Evolutionary conservation across 495 filamentous ascomycete genomes (phyloP), one percentile per base, ranked within the genome.

Genomic region (Elasticomyces elasticus): DNA sequence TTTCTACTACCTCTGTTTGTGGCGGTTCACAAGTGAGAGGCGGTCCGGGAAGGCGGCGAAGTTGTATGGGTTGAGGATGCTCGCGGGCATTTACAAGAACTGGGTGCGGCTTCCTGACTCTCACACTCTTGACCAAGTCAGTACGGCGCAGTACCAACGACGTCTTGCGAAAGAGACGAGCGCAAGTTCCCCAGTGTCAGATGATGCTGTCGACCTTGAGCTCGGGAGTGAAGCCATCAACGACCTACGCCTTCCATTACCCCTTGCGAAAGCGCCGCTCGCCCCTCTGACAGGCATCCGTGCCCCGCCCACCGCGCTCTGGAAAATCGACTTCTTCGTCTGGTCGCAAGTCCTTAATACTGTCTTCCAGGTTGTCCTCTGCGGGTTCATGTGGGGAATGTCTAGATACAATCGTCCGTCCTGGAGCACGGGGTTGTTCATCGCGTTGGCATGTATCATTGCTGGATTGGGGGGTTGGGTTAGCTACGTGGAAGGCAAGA

Each of bases 241-340:
- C 11, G 73, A 73, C 30, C 61, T 67, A 2, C 67, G 69, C 26
- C 59, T 86, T 12, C 80, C 84, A 0, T 71, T 77, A 41, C 83
- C 84, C 2, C 55, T 73, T 25, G 64, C 62, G 15, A 80, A 74
- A 49, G 76, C 74, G 19, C 75, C 81, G 0, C 69, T 75, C 42
- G 51, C 73, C 0, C 83, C 82, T 9, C 68, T 79, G 22, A 89
- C 83, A 1, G 83, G 83, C 23, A 61, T 76, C 7, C 73, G 79
- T 5, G 85, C 85, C 0, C 77, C 82, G 2, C 75, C 82, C 4
- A 88, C 86, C 0, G 61, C 66, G 26, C 51, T 75, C 15, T 91
- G 86, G 87, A 90, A 86, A 68, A 67, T 91, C 60, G 85, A 91
- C 52, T 85, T 87, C 50, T 80, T 87, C 4, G 76, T 92, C 45